Evolutionary conservation across 495 filamentous ascomycete species (phyloP).

Genomic region (Daldinia concentrica): DNA sequence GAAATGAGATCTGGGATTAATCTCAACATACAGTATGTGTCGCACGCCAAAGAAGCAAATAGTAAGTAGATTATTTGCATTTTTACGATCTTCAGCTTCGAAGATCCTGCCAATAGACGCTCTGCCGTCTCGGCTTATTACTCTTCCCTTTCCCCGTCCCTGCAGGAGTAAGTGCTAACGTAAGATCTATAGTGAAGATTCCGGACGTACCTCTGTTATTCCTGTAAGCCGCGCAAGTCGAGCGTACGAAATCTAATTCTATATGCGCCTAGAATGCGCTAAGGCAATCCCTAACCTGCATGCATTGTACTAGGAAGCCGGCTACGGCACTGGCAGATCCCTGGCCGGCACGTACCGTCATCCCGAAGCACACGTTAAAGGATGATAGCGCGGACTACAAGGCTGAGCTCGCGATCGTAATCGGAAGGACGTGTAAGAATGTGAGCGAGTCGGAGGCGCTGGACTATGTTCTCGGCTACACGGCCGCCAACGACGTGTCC

Average conservation of each 20-base stretch:
- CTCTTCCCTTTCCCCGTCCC: background rate
- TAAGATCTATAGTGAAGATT: constrained; percentile 45
- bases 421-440: constrained; percentile 58
- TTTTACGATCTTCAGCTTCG: background rate
- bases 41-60: constrained; percentile 57
- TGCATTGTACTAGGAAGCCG: constrained; percentile 47
- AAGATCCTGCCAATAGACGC: background rate
- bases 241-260: constrained; percentile 2
- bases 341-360: constrained; percentile 56
- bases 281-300: constrained; percentile 29
- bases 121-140: background rate
- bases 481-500: constrained; percentile 58
- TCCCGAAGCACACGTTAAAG: constrained; percentile 54
- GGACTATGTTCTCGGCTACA: constrained; percentile 58
- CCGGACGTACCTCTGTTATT: constrained; percentile 57
- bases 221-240: constrained; percentile 42
- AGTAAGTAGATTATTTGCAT: background rate
- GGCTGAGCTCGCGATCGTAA: constrained; percentile 58
- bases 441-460: constrained; percentile 57
- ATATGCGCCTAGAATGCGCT: constrained; percentile 5
- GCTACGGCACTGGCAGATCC: constrained; percentile 54
- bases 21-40: constrained; percentile 52
- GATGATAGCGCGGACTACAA: constrained; percentile 57
- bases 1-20: constrained; percentile 10
- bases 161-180: constrained; percentile 14